A percentile compares a stretch with the other conserved stretches of the same genome.
Conservation (phyloP, 768 basidiomycete species). For the Psilocybe azurescens region DNA sequence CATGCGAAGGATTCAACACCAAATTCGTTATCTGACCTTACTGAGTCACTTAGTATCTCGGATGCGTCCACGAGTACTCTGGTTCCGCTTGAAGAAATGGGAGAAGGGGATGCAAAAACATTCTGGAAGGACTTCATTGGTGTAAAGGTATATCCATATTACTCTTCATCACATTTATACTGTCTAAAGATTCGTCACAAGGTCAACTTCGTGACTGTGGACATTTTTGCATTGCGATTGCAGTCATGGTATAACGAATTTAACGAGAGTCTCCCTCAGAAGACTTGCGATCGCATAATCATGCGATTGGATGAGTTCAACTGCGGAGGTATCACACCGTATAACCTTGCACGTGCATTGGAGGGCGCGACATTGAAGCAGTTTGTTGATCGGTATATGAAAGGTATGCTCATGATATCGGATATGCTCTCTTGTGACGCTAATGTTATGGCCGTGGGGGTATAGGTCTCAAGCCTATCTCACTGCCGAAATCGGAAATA, state of each 20-base stretch:
- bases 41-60: background rate
- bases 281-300: slow-evolving; percentile 1
- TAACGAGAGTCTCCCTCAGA: background rate
- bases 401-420: background rate
- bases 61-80: background rate
- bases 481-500: too few relatives aligned
- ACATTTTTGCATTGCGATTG: background rate
- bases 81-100: background rate
- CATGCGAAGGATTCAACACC: background rate
- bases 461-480: too few relatives aligned
- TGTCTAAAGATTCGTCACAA: background rate
- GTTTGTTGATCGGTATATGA: slow-evolving; percentile 14
- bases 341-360: slow-evolving; percentile 20
- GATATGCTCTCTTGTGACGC: background rate
- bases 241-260: slow-evolving; percentile 5
- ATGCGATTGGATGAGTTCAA: slow-evolving; percentile 20
- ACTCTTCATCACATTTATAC: background rate
- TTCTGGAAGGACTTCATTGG: slow-evolving; percentile 15
- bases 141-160: background rate
- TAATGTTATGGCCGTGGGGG: too few relatives aligned
- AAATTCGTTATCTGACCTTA: background rate
- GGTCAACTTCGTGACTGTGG: slow-evolving; percentile 1
- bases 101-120: background rate
- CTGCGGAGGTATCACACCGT: slow-evolving; percentile 28
- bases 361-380: slow-evolving; percentile 19